Conservation (phyloP, 129 eudicot genomes). For the Sambucus nigra region DNA sequence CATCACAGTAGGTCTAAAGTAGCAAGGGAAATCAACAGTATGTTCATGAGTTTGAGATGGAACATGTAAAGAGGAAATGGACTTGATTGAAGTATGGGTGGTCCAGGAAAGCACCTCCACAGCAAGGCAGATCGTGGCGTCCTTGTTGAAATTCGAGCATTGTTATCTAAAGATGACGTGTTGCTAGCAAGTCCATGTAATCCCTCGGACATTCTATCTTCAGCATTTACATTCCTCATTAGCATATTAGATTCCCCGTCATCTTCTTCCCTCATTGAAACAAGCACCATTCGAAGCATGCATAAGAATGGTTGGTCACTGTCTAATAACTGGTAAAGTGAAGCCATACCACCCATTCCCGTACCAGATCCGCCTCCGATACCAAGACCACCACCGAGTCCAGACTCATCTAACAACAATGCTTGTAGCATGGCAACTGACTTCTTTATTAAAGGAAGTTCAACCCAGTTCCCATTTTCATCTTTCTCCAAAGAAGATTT, state of each 20-base stretch:
- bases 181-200: slow-evolving; percentile 3
- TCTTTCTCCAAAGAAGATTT: slow-evolving; percentile 74
- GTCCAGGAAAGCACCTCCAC: slow-evolving; percentile 75
- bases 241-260: slow-evolving; percentile 63
- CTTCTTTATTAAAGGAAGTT: slow-evolving; percentile 77
- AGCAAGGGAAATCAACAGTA: too few species aligned
- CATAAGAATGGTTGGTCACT: slow-evolving; percentile 96
- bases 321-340: slow-evolving; percentile 87
- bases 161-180: slow-evolving; percentile 34
- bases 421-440: slow-evolving; percentile 91
- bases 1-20: too few species aligned
- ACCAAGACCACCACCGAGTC: slow-evolving; percentile 97
- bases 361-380: slow-evolving; percentile 99
- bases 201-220: slow-evolving; percentile 9
- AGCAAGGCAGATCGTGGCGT: slow-evolving; percentile 78
- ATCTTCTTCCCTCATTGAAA: slow-evolving; percentile 93
- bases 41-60: background rate
- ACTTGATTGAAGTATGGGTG: background rate
- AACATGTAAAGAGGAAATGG: background rate
- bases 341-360: slow-evolving; percentile 98
- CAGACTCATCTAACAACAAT: slow-evolving; percentile 85
- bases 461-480: slow-evolving; percentile 75
- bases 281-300: slow-evolving; percentile 97
- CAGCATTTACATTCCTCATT: slow-evolving; percentile 32
- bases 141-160: slow-evolving; percentile 43